Evolutionary conservation across 805 yeast species (phyloP), one percentile per base, ranked within the genome.

Genomic region (Ogataea corticis): DNA sequence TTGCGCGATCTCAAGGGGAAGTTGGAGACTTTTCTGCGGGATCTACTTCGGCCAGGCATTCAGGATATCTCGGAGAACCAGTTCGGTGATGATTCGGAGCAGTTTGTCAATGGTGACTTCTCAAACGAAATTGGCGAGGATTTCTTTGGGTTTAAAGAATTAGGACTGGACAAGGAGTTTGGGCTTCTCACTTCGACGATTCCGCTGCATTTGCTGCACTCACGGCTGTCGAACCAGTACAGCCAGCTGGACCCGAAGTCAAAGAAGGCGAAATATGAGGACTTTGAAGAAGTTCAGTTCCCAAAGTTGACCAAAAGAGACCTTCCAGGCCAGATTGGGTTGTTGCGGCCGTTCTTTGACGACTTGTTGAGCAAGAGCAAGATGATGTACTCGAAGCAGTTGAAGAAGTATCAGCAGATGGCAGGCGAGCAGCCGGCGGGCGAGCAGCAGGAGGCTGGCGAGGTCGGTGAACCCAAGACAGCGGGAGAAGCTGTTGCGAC

Each of bases 41-140:
- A 87, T 23, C 68, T 91, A 48, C 72, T 94, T 44, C 76, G 97
- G 46, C 99, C 99, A 1, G 80, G 82, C 4, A 70, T 79, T 45
- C 85, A 83, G 56, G 89, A 85, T 49, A 48, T 70, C 7, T 82
- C 77, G 41, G 98, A 91, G 59, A 76, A 78, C 43, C 85, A 82
- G 52, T 94, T 94, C 64, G 81, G 72, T 31, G 99, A 95, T 61
- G 87, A 89, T 58, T 85, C 96, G 57, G 97, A 94, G 52, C 96
- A 92, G 65, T 94, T 91, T 62, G 68, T 92, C 53, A 86, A 94
- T 25, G 99, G 99, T 46, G 97, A 91, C 58, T 94, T 94, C 63
- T 85, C 97, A 1, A 85, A 80, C 56, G 97, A 91, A 49, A 70
- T 94, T 31, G 99, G 98, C 6, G 99, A 92, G 57, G 99, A 94